A percentile compares a stretch with the other conserved stretches of the same genome.
phyloP scores from a whole-genome alignment of 1,139 yeast genomes.

The Pneumocystis sp. region DNA sequence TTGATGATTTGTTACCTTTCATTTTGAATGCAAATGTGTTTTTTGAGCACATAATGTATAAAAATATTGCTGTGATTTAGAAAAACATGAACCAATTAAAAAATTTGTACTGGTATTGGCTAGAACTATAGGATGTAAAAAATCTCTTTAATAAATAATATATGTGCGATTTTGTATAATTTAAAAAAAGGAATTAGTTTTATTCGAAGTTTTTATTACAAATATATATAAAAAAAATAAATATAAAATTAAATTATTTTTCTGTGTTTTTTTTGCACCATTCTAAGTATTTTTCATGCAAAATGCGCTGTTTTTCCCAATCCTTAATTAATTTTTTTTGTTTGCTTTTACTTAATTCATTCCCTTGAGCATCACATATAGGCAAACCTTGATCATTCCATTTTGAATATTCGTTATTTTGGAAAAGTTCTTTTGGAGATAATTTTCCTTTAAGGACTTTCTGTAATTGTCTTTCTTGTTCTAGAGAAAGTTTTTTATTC shows the following conservation, averaged over 20 bases:
- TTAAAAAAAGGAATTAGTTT: too few relatives aligned
- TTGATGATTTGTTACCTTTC: not conserved
- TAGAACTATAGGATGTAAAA: not conserved
- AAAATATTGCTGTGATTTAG: too few relatives aligned
- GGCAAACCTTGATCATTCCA: slow-evolving; percentile 88
- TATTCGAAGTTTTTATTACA: not conserved
- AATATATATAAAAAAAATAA: not conserved
- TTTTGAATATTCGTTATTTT: slow-evolving; percentile 42
- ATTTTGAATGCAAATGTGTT: too few relatives aligned
- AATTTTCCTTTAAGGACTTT: slow-evolving; percentile 53
- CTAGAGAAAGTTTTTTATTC: slow-evolving; percentile 29
- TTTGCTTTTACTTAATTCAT: slow-evolving; percentile 57
- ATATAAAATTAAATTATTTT: not conserved
- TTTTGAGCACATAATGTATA: too few relatives aligned
- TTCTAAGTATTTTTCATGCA: slow-evolving; percentile 46
- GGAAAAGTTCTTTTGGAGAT: slow-evolving; percentile 60
- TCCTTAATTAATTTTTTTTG: slow-evolving; percentile 66
- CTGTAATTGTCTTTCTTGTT: slow-evolving; percentile 39
- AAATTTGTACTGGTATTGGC: not conserved
- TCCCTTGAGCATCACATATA: slow-evolving; percentile 63
- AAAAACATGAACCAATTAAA: too few relatives aligned
- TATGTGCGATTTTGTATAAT: too few relatives aligned
- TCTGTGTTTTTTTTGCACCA: slow-evolving; percentile 6
- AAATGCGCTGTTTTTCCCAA: slow-evolving; percentile 65
- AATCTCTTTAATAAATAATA: not conserved